Evolutionary conservation across 345 rosid species (phyloP), one percentile per base, ranked within the genome.

Genomic region (Melaleuca quinquenervia): DNA sequence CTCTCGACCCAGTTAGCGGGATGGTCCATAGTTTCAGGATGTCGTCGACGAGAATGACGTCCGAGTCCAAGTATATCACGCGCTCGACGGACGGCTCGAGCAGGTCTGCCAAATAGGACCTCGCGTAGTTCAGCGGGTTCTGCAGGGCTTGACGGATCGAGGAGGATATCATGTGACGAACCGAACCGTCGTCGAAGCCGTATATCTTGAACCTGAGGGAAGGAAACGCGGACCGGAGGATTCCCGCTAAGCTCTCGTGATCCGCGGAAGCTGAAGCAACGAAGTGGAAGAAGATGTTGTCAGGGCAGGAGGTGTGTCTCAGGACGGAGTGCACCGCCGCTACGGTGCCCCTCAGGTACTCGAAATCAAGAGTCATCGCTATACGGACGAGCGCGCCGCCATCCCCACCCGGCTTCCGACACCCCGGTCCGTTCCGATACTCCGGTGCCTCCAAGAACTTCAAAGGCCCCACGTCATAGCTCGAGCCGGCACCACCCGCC

Each of bases 291-390:
- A 94, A 93, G 76, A 93, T 83, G 75, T 91, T 94, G 85, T 94
- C 87, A 18, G 99, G 99, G 87, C 99, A 96, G 50, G 98, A 91
- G 26, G 92, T 52, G 90, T 95, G 96, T n/a, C 89, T 93, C 84
- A 96, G 91, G 56, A 95, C 93, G 0, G 99, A 96, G 82, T 95
- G 93, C 24, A 93, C 91, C 2, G 97, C 98, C 6, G 98, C 96
- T 9, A 95, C 84, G 45, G 96, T 90, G 45, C 99, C 99, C 56
- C 99, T 89, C 13, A 96, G 88, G 89, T 96, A 96, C 83, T 89
- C 85, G 6, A 95, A 90, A 52, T 96, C 98, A 3, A 96, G 93
- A 3, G 97, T 95, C 98, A 96, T 95, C 1, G 97, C 95, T n/a
- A 96, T 84, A 54, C 93, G 96, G 84, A 95, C 90, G 36, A 90